Percentiles rank a stretch among this genome's conserved stretches.
Evolutionary conservation across 176 grass and related monocot species (phyloP).

Genomic region (Triticum aestivum): DNA sequence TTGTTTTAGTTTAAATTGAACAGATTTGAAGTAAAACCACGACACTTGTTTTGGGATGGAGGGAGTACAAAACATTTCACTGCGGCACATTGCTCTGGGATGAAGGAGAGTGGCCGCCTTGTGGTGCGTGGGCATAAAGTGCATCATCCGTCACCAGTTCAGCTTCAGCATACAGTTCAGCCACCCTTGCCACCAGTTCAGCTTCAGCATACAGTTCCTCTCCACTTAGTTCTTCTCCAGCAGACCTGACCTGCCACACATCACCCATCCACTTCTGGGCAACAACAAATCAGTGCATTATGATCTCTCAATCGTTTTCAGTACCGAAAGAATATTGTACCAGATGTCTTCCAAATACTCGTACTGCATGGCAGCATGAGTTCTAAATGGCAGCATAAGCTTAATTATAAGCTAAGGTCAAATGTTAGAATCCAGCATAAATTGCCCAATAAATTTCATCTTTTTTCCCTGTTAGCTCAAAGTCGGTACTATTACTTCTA

Average conservation of each 20-base stretch:
- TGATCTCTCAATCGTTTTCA: background rate
- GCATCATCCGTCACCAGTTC: background rate
- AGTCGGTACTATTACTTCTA: conserved; percentile 4
- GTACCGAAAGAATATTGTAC: background rate
- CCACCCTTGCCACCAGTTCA: background rate
- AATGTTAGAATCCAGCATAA: background rate
- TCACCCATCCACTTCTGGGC: background rate
- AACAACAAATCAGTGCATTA: conserved; percentile 20
- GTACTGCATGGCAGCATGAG: background rate
- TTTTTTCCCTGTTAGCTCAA: background rate
- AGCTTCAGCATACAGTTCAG: conserved; percentile 8
- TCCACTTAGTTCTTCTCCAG: conserved; percentile 4
- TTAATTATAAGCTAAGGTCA: background rate
- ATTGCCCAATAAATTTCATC: background rate
- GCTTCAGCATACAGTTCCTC: conserved; percentile 8
- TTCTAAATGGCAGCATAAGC: background rate
- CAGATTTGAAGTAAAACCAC: too few species aligned
- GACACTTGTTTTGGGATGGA: too few species aligned
- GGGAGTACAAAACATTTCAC: background rate
- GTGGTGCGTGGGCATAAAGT: background rate
- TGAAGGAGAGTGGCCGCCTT: background rate
- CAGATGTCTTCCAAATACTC: background rate
- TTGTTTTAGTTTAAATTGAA: background rate
- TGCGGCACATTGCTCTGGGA: background rate
- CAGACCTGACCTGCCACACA: conserved; percentile 16